Percentiles rank a stretch among this genome's conserved stretches.
Evolutionary conservation across 768 basidiomycete genomes (phyloP).

Genomic region (Boletus rubescentipes): DNA sequence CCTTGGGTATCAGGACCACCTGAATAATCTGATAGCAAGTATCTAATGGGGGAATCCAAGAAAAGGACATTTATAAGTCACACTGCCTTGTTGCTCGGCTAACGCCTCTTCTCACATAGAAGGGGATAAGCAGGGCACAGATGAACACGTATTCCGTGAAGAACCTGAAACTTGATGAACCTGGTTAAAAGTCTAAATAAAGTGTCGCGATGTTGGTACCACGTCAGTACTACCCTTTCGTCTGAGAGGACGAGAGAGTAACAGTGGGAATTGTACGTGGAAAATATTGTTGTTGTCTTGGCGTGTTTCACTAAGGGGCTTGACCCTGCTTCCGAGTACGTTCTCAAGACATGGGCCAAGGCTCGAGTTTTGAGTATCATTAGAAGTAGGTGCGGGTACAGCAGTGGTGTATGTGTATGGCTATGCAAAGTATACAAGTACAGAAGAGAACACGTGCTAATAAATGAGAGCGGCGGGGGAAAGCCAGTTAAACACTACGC

Average conservation of each 20-base stretch:
- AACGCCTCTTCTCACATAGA: conserved; percentile 13
- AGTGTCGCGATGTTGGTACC: conserved; percentile 10
- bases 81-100: conserved; percentile 23
- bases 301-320: conserved; percentile 5
- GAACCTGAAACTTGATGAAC: conserved; percentile 15
- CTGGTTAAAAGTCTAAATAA: conserved; percentile 29
- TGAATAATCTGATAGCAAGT: conserved; percentile 3
- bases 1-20: conserved; percentile 14
- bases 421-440: conserved; percentile 25
- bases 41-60: conserved; percentile 19
- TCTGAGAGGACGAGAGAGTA: conserved; percentile 3
- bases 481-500: conserved; percentile 9
- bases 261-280: conserved; percentile 13
- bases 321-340: conserved; percentile 9
- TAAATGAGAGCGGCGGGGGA: conserved; percentile 15
- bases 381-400: conserved; percentile 22
- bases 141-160: conserved; percentile 7
- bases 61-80: conserved; percentile 23
- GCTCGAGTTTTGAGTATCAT: conserved; percentile 10
- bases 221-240: conserved; percentile 16
- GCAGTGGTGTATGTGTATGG: conserved; percentile 16
- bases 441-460: conserved; percentile 18
- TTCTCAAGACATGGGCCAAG: not conserved
- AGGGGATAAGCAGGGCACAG: conserved; percentile 19
- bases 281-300: conserved; percentile 3